Evolutionary conservation across 176 grass and related monocot species (phyloP), one percentile per base, ranked within the genome.

Genomic region (Saccharum spontaneum): DNA sequence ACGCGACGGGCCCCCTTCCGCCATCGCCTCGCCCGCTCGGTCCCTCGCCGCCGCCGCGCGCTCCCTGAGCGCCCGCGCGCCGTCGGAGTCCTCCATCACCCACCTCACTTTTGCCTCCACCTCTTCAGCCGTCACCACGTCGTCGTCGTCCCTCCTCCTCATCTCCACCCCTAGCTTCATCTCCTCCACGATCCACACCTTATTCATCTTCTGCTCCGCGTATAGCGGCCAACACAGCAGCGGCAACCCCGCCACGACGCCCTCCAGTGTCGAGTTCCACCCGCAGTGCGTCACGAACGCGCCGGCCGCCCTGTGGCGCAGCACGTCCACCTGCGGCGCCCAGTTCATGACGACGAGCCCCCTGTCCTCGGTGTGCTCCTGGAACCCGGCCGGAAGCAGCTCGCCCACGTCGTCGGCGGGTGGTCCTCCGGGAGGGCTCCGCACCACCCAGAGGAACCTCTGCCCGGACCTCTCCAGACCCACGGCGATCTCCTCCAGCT

Each of bases 241-340:
- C 30, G 84, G 84, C 77, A 86, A 37, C 18, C 84, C 76, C 15
- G 76, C 55, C 55, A 4, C 48, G 52, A 88, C 26, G 33, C 31
- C 67, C 36, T 91, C 86, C 22, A 92, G 30, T 22, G 71, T 1
- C 13, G 90, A 92, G 79, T 79, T 92, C 86, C 73, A 92, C 6
- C 89, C 89, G 61, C 85, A 90, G 60, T 90, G 89, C 59, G 89
- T 90, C 67, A 90, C 60, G 75, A 90, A 90, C 4, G 71, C 78
- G 45, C 54, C 79, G 2, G 73, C 73, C 0, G 86, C 71, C 4
- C 16, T 10, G 63, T 87, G 86, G 0, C 37, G 30, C 3, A 87
- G 78, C 78, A 82, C 78, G 31, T 57, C 71, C 45, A 8, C 86
- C 72, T 87, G 86, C 44, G 85, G 69, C 59, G 77, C 77, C 85